Evolutionary conservation across 208 protist species (phyloP).

Genomic region (Trypanosoma grayi): DNA sequence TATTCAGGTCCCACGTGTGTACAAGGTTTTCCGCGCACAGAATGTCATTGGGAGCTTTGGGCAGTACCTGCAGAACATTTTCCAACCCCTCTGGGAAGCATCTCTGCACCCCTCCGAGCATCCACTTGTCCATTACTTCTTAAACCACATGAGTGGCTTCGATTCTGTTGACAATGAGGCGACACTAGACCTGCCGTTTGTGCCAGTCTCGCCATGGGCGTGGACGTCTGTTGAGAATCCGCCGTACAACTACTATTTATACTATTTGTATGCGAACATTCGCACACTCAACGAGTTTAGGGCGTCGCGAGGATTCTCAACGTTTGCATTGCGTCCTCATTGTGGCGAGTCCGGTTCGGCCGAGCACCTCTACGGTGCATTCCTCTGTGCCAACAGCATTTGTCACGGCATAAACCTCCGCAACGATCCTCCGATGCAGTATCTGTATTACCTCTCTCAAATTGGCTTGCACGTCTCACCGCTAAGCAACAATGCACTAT

Average conservation of each 20-base stretch:
- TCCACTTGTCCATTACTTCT: constrained; percentile 95
- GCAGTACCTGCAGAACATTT: constrained; percentile 98
- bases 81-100: constrained; percentile 98
- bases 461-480: constrained; percentile 98
- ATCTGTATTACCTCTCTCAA: constrained; percentile 98
- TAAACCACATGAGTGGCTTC: constrained; percentile 97
- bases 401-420: constrained; percentile 97
- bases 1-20: constrained; percentile 97
- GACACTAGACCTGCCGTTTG: constrained; percentile 90
- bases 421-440: constrained; percentile 95
- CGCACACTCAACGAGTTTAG: constrained; percentile 96
- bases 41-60: constrained; percentile 94
- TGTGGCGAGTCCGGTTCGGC: constrained; percentile 94
- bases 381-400: constrained; percentile 95
- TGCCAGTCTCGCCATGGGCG: constrained; percentile 79
- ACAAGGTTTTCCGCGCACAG: constrained; percentile 90
- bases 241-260: constrained; percentile 98
- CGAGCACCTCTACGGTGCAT: constrained; percentile 94
- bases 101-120: constrained; percentile 94
- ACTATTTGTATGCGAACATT: constrained; percentile 99
- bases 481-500: constrained; percentile 99
- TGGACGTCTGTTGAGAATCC: constrained; percentile 97
- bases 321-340: constrained; percentile 98
- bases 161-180: constrained; percentile 99
- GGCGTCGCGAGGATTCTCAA: constrained; percentile 86